Evolutionary conservation across 1,284 basidiomycete species (phyloP).

Genomic region (Fistulina hepatica): DNA sequence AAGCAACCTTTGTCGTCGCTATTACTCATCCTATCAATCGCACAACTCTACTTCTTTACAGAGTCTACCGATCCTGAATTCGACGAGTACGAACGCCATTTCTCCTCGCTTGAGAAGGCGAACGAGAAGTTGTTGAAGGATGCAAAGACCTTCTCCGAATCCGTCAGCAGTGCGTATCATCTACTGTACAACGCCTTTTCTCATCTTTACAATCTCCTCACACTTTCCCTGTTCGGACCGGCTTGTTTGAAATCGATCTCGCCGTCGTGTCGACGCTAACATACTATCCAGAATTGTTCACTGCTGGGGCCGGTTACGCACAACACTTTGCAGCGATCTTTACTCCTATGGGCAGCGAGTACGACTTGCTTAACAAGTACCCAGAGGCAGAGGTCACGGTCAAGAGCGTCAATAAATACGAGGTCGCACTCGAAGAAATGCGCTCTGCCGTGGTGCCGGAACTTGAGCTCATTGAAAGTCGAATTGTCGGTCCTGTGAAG

Average conservation of each 20-base stretch:
- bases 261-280: not conserved
- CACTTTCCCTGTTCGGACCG: no score
- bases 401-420: constrained; percentile 63
- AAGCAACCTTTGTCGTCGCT: not conserved
- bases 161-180: constrained; percentile 54
- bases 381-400: constrained; percentile 76
- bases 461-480: constrained; percentile 87
- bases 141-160: constrained; percentile 77
- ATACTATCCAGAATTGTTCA: constrained; percentile 58
- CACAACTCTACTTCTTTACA: constrained; percentile 21
- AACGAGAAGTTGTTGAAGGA: constrained; percentile 91
- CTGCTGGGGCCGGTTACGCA: constrained; percentile 67
- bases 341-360: constrained; percentile 75
- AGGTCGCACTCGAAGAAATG: constrained; percentile 76
- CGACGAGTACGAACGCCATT: constrained; percentile 73
- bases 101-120: constrained; percentile 68
- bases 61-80: constrained; percentile 84
- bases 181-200: constrained; percentile 2
- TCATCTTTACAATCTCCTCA: no score
- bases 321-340: constrained; percentile 72
- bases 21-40: constrained; percentile 6
- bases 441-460: constrained; percentile 76
- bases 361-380: constrained; percentile 69
- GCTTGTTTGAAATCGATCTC: not conserved
- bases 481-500: constrained; percentile 79